Evolutionary conservation across 2,329 filamentous ascomycete genomes (phyloP).

Genomic region (Fusarium sp.): DNA sequence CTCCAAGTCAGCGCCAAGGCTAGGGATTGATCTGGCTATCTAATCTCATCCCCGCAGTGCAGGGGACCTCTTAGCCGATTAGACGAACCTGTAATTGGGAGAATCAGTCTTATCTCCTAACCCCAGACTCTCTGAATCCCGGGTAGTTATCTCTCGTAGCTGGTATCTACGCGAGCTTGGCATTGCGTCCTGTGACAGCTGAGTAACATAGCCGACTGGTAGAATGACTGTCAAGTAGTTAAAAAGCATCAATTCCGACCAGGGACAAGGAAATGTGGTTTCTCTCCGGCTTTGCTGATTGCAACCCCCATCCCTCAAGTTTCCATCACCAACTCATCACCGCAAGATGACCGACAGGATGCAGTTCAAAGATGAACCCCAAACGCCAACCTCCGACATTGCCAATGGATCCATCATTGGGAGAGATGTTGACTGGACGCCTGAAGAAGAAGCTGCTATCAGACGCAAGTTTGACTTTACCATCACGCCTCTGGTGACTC

Average conservation of each 20-base stretch:
- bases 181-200: background rate
- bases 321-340: background rate
- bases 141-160: background rate
- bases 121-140: background rate
- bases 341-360: background rate
- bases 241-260: background rate
- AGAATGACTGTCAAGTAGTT: background rate
- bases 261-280: rapidly evolving
- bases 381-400: background rate
- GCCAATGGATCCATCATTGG: background rate
- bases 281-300: background rate
- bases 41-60: background rate
- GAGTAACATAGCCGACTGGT: background rate
- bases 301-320: background rate
- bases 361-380: background rate
- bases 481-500: background rate
- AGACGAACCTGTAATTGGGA: background rate
- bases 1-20: background rate
- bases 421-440: background rate
- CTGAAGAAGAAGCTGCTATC: background rate
- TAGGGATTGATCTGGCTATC: background rate
- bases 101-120: background rate
- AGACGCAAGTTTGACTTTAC: background rate
- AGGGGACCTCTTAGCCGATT: too few relatives aligned
- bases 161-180: background rate